These are phyloP conservation scores for Chrysoporthe puriensis DNA, from an alignment of 2,329 filamentous ascomycete genomes.

Conservation along the genomic window DNA sequence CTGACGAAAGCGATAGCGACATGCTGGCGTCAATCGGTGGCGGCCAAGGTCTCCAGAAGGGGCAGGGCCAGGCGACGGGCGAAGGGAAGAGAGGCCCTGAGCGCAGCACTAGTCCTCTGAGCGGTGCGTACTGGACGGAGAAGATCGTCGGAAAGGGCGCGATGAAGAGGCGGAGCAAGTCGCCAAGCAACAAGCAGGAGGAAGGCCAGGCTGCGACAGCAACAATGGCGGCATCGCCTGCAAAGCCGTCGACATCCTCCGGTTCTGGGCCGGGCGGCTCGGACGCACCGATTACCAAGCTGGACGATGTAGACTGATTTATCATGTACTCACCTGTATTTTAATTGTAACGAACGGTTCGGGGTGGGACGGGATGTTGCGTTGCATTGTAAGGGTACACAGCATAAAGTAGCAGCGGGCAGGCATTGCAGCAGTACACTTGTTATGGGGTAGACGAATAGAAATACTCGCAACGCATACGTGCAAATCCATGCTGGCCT, in stretches of 20 bases:
- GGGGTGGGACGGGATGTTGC: neutral
- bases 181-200: constrained; percentile 12
- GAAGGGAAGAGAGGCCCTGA: constrained; percentile 33
- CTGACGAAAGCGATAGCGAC: constrained; percentile 46
- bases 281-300: constrained; percentile 4
- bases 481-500: neutral
- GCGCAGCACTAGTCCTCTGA: constrained; percentile 31
- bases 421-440: neutral
- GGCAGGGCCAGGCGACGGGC: constrained; percentile 18
- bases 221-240: neutral
- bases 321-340: neutral
- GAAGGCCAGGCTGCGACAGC: neutral
- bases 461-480: neutral
- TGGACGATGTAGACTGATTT: constrained; percentile 26
- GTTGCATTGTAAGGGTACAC: neutral
- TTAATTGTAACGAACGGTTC: neutral
- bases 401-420: neutral
- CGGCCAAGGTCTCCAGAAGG: constrained; percentile 21
- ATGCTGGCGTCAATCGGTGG: neutral
- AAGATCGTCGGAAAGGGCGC: constrained; percentile 47
- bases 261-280: neutral
- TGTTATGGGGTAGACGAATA: neutral
- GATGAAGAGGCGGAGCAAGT: constrained; percentile 23
- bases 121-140: constrained; percentile 54
- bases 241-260: neutral